Evolutionary conservation across 1,284 basidiomycete species (phyloP).

Genomic region (Cystobasidium pallidum): DNA sequence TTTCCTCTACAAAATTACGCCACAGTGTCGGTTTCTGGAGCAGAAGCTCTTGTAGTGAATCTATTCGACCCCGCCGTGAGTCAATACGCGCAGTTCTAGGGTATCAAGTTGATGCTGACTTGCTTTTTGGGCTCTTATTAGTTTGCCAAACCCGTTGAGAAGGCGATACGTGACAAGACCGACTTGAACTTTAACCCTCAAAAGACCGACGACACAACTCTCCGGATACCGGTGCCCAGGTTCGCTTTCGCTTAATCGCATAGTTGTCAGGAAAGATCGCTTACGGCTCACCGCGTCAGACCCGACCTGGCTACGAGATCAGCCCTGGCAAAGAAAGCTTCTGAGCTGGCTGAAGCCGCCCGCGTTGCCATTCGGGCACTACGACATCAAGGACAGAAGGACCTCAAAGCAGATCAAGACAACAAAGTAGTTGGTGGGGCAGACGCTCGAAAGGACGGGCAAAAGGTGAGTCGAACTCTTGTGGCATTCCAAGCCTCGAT

Average conservation of each 20-base stretch:
- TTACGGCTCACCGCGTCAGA: neutral
- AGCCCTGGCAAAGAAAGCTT: slow-evolving; percentile 45
- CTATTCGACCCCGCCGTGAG: slow-evolving; percentile 37
- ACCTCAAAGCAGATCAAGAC: slow-evolving; percentile 51
- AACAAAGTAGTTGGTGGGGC: slow-evolving; percentile 47
- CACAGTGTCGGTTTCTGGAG: slow-evolving; percentile 30
- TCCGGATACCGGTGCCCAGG: slow-evolving; percentile 41
- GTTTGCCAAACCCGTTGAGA: slow-evolving; percentile 39
- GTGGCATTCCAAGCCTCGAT: no score
- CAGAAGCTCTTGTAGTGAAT: slow-evolving; percentile 34
- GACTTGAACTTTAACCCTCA: slow-evolving; percentile 39
- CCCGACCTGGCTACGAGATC: slow-evolving; percentile 39
- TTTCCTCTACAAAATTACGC: slow-evolving; percentile 35
- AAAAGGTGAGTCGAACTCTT: slow-evolving; percentile 46
- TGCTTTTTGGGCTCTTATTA: neutral
- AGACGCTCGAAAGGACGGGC: slow-evolving; percentile 48
- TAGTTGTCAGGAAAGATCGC: no score
- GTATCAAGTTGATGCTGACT: neutral
- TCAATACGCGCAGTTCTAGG: no score
- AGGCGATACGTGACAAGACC: slow-evolving; percentile 35
- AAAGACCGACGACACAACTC: slow-evolving; percentile 35
- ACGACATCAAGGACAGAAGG: slow-evolving; percentile 52
- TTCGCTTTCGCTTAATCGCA: slow-evolving; percentile 4
- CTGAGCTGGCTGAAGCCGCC: slow-evolving; percentile 51
- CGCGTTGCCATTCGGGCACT: slow-evolving; percentile 47